These are phyloP conservation scores for Onygenales sp. DNA, from an alignment of 2,329 filamentous ascomycete genomes.

Conservation along the genomic window DNA sequence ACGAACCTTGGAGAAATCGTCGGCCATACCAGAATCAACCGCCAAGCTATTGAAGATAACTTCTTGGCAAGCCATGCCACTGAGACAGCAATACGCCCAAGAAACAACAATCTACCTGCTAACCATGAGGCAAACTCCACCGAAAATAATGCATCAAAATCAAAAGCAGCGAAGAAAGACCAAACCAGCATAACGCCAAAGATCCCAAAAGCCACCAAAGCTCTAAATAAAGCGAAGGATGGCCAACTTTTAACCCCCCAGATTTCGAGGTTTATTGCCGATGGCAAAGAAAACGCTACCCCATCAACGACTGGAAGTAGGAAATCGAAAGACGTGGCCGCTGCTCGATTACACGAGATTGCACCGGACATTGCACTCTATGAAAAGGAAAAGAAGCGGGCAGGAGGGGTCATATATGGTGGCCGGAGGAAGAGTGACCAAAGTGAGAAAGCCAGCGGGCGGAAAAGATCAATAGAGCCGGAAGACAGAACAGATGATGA, in stretches of 20 bases:
- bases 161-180: conserved; percentile 2
- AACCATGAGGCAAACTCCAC: neutral
- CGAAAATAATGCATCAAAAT: neutral
- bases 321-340: conserved; percentile 78
- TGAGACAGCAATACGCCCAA: conserved; percentile 24
- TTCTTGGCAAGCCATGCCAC: conserved; percentile 37
- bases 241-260: conserved; percentile 43
- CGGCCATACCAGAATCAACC: conserved; percentile 75
- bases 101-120: conserved; percentile 21
- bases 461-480: conserved; percentile 35
- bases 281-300: conserved; percentile 75
- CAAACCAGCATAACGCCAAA: conserved; percentile 17
- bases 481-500: conserved; percentile 38
- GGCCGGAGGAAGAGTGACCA: conserved; percentile 39
- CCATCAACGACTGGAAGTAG: conserved; percentile 68
- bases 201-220: conserved; percentile 14
- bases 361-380: conserved; percentile 82
- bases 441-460: conserved; percentile 25
- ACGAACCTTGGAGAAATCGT: conserved; percentile 92
- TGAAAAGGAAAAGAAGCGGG: conserved; percentile 85
- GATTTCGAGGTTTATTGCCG: conserved; percentile 40
- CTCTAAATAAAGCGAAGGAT: conserved; percentile 21
- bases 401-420: conserved; percentile 55
- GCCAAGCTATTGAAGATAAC: conserved; percentile 59
- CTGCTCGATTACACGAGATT: conserved; percentile 64